Conservation (phyloP, 192 early-diverging fungal genomes). For the Coemansia sp. region DNA sequence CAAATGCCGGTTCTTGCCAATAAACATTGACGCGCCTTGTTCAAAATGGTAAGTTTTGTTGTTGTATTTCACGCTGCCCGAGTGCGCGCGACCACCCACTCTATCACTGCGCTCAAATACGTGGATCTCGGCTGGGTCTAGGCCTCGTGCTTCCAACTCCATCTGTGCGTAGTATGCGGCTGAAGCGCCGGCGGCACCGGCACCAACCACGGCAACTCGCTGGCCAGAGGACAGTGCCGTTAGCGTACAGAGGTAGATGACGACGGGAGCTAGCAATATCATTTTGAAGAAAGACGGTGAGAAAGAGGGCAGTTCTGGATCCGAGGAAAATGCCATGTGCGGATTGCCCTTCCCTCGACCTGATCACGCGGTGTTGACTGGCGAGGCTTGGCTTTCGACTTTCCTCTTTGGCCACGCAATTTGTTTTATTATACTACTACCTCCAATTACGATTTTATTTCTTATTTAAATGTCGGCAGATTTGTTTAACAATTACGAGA, state of each 20-base stretch:
- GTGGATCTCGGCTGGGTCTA: constrained; percentile 16
- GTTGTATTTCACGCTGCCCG: constrained; percentile 12
- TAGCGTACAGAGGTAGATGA: neutral
- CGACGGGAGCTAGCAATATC: neutral
- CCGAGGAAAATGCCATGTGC: neutral
- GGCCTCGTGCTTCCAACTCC: constrained; percentile 5
- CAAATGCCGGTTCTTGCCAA: constrained; percentile 26
- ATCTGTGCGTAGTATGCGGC: constrained; percentile 17
- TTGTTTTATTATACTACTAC: neutral
- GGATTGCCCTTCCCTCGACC: neutral
- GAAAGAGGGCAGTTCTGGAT: neutral
- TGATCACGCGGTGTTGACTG: neutral
- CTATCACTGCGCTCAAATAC: constrained; percentile 21
- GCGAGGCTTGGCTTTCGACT: neutral
- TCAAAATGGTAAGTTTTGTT: constrained; percentile 26
- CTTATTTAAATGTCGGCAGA: constrained; percentile 57
- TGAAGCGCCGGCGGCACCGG: constrained; percentile 16
- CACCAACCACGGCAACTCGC: constrained; percentile 18
- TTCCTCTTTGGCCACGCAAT: neutral
- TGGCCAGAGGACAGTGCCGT: neutral
- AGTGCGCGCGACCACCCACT: constrained; percentile 22
- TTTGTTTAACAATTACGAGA: constrained; percentile 86
- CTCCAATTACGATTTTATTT: neutral
- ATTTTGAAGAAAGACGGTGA: neutral
- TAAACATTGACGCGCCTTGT: constrained; percentile 36